Evolutionary conservation across 2,329 filamentous ascomycete genomes (phyloP).

Genomic region (Cercospora citrullina): DNA sequence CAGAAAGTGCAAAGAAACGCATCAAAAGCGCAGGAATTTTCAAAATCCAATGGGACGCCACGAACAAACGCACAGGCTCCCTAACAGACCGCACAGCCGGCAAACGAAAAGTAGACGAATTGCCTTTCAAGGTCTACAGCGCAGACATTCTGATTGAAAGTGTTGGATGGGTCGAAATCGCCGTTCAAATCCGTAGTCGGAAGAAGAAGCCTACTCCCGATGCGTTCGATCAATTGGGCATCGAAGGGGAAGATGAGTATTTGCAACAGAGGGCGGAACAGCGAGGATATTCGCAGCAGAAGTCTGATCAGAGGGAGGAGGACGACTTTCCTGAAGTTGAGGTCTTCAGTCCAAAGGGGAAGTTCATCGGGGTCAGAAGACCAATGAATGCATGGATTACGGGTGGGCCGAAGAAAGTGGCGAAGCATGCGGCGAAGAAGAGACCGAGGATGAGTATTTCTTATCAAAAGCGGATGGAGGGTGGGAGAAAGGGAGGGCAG

Average conservation of each 20-base stretch:
- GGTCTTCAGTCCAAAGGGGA: constrained; percentile 82
- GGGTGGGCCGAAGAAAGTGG: constrained; percentile 55
- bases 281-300: not conserved
- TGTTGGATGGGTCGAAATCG: constrained; percentile 88
- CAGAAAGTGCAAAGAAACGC: constrained; percentile 35
- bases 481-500: constrained; percentile 46
- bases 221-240: constrained; percentile 25
- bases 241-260: not conserved
- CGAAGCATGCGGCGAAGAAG: constrained; percentile 51
- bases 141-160: constrained; percentile 88
- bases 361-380: constrained; percentile 65
- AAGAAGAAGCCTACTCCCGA: constrained; percentile 26
- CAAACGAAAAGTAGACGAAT: constrained; percentile 62
- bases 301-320: constrained; percentile 12
- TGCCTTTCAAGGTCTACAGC: constrained; percentile 78
- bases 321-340: constrained; percentile 66
- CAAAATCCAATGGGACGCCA: constrained; percentile 77
- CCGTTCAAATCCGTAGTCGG: constrained; percentile 68
- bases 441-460: constrained; percentile 67
- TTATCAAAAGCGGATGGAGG: constrained; percentile 30
- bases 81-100: constrained; percentile 63
- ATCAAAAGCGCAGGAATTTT: constrained; percentile 70
- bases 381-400: constrained; percentile 73
- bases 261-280: not conserved
- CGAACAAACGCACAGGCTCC: constrained; percentile 72